Conservation (phyloP, 2,329 filamentous ascomycete genomes). For the Hypocrella siamensis region DNA sequence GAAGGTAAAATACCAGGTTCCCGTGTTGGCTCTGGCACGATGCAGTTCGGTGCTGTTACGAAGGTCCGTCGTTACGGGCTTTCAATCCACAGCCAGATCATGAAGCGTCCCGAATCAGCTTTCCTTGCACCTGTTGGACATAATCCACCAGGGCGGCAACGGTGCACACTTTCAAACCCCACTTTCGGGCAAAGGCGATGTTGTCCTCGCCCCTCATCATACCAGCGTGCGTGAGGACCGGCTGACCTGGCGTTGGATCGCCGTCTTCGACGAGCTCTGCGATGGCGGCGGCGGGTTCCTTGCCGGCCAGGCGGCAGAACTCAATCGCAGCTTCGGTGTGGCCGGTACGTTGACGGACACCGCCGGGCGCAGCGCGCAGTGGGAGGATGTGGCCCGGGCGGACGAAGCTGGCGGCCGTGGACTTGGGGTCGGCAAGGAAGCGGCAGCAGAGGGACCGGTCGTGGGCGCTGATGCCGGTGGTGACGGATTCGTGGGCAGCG, state of each 20-base stretch:
- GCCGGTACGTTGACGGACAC: conserved; percentile 62
- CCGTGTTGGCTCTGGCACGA: too few species aligned
- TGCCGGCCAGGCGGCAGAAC: conserved; percentile 73
- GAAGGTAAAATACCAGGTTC: too few species aligned
- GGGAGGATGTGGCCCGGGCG: conserved; percentile 86
- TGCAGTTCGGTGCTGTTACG: too few species aligned
- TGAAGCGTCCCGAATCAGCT: conserved; percentile 30
- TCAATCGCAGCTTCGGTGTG: conserved; percentile 93
- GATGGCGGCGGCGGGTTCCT: conserved; percentile 64
- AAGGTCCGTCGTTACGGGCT: too few species aligned
- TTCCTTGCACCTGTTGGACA: conserved; percentile 60
- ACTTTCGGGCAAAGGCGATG: conserved; percentile 72
- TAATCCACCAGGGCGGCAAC: conserved; percentile 80
- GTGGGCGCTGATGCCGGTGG: conserved; percentile 80
- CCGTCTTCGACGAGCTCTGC: conserved; percentile 87
- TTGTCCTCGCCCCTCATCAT: conserved; percentile 91
- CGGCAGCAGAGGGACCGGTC: conserved; percentile 75
- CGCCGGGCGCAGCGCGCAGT: conserved; percentile 61
- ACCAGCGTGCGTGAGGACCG: conserved; percentile 50
- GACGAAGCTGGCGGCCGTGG: conserved; percentile 47
- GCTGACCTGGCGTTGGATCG: conserved; percentile 49
- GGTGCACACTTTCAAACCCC: conserved; percentile 85
- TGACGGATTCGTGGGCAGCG: conserved; percentile 53
- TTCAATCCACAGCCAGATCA: too few species aligned
- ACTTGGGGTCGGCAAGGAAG: conserved; percentile 52